These are phyloP conservation scores for Lactarius indigo DNA, from an alignment of 768 basidiomycete genomes.

Conservation along the genomic window DNA sequence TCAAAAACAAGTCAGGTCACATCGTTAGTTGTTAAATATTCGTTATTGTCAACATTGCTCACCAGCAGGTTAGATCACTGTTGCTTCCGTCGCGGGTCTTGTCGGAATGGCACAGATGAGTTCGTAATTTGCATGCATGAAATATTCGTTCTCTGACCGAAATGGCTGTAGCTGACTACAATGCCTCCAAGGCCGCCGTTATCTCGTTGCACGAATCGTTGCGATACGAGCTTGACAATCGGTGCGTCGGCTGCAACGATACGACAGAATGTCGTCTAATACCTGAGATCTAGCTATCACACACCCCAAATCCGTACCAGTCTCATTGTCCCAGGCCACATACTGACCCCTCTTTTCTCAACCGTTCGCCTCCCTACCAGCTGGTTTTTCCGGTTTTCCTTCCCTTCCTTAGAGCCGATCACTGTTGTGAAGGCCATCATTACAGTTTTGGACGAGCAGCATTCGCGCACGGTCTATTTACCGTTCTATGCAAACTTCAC, in stretches of 20 bases:
- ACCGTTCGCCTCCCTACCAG: conserved; percentile 47
- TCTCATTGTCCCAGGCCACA: conserved; percentile 75
- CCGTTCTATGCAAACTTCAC: conserved; percentile 70
- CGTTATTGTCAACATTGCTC: not conserved
- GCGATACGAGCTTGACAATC: conserved; percentile 81
- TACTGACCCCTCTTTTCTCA: conserved; percentile 77
- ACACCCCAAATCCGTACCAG: conserved; percentile 83
- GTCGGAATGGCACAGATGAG: conserved; percentile 73
- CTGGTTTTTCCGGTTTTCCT: conserved; percentile 63
- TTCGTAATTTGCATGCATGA: conserved; percentile 37
- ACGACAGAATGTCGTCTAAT: conserved; percentile 18
- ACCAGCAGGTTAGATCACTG: conserved; percentile 52
- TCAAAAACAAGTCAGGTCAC: conserved; percentile 76
- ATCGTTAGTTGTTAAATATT: conserved; percentile 51
- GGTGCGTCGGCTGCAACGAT: conserved; percentile 39
- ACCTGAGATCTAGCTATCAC: conserved; percentile 47
- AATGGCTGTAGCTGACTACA: conserved; percentile 68
- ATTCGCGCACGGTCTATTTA: conserved; percentile 64
- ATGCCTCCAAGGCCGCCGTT: conserved; percentile 89
- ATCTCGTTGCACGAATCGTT: conserved; percentile 79
- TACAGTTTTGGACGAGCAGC: conserved; percentile 72
- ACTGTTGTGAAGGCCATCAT: conserved; percentile 80
- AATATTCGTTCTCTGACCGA: conserved; percentile 1
- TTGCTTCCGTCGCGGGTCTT: conserved; percentile 73
- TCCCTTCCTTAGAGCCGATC: conserved; percentile 70